Evolutionary conservation across 257 asterid species (phyloP).

Genomic region (Nicotiana attenuata): DNA sequence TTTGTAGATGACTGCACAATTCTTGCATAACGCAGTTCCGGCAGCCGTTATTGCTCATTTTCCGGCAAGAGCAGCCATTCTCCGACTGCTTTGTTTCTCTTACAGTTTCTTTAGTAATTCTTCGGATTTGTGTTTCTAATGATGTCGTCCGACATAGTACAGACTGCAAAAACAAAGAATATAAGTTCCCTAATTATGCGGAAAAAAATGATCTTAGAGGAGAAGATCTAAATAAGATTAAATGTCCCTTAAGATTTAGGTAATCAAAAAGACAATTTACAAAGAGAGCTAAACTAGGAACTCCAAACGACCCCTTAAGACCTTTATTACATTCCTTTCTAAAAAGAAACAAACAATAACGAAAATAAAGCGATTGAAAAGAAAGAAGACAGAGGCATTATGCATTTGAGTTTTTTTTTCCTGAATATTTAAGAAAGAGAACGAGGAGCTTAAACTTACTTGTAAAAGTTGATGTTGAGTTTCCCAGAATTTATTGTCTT

Average conservation of each 20-base stretch:
- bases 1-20: conserved; percentile 55
- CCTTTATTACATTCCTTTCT: no score
- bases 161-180: conserved; percentile 29
- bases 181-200: not conserved
- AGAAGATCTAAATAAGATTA: not conserved
- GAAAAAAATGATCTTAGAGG: no score
- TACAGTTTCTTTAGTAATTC: conserved; percentile 45
- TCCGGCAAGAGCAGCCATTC: conserved; percentile 43
- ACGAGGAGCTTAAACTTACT: conserved; percentile 30
- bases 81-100: conserved; percentile 37
- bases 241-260: not conserved
- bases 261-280: not conserved
- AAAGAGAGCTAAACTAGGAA: not conserved
- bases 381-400: not conserved
- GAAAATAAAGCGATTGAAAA: no score
- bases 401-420: not conserved
- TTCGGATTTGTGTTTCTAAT: conserved; percentile 62
- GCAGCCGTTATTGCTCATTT: conserved; percentile 39
- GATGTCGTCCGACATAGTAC: conserved; percentile 71
- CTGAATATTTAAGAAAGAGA: not conserved
- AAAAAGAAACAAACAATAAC: no score
- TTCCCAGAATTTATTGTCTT: conserved; percentile 61
- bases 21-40: conserved; percentile 67
- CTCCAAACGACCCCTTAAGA: not conserved
- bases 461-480: conserved; percentile 57